Evolutionary conservation across 805 yeast species (phyloP).

Genomic region (Cyberlindnera amylophila): DNA sequence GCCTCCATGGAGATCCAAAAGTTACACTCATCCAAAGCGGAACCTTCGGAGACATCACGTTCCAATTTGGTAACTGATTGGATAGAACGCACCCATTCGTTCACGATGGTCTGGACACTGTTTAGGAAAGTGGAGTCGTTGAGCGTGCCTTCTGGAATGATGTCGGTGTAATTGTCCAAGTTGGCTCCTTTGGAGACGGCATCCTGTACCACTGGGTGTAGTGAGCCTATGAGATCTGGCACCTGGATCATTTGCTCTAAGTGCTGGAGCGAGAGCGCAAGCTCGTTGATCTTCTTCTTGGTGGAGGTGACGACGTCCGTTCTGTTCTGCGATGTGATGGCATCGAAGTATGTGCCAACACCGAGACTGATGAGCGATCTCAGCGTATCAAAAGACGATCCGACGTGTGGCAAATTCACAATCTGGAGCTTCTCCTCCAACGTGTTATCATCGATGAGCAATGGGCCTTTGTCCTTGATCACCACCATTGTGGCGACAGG

Average conservation of each 20-base stretch:
- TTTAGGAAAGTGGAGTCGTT: conserved; percentile 59
- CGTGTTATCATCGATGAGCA: conserved; percentile 19
- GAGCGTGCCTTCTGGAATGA: conserved; percentile 35
- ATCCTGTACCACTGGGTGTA: conserved; percentile 48
- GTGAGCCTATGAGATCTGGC: conserved; percentile 54
- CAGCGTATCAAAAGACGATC: conserved; percentile 46
- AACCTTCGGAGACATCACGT: conserved; percentile 52
- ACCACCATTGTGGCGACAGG: conserved; percentile 33
- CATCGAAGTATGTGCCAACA: conserved; percentile 66
- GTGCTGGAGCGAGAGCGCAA: conserved; percentile 62
- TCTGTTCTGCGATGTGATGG: conserved; percentile 30
- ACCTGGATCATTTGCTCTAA: conserved; percentile 62
- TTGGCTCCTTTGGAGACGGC: conserved; percentile 35
- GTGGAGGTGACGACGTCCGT: conserved; percentile 41
- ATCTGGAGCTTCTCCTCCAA: conserved; percentile 34
- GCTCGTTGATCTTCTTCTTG: conserved; percentile 62
- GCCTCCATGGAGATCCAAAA: conserved; percentile 76
- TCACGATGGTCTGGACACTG: conserved; percentile 62
- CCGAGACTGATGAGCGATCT: conserved; percentile 59
- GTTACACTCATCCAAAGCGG: conserved; percentile 60
- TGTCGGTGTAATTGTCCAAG: conserved; percentile 22
- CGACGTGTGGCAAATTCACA: conserved; percentile 31
- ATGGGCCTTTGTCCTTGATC: conserved; percentile 39
- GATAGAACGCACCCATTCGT: conserved; percentile 67
- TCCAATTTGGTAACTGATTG: conserved; percentile 51